phyloP scores from a whole-genome alignment of 2,329 filamentous ascomycete species.

The Ambrosiella beaveri region DNA sequence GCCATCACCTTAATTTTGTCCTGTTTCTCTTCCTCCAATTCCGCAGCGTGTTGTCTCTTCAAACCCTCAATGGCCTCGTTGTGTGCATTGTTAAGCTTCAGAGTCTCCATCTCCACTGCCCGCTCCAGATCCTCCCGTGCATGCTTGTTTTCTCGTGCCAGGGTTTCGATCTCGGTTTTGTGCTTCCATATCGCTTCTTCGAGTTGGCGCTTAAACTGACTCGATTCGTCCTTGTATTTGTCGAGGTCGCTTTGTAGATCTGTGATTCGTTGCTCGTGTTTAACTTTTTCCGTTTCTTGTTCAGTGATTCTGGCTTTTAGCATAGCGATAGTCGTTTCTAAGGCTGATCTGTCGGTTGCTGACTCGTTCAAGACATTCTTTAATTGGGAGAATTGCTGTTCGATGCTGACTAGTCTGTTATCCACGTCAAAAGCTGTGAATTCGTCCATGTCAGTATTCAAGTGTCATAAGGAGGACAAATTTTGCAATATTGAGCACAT shows the following conservation, averaged over 20 bases:
- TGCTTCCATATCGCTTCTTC: conserved; percentile 23
- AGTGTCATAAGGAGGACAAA: too few species aligned
- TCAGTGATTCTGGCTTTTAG: conserved; percentile 50
- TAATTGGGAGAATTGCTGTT: conserved; percentile 53
- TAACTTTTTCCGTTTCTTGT: conserved; percentile 31
- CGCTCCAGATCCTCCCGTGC: conserved; percentile 37
- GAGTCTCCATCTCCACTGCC: conserved; percentile 35
- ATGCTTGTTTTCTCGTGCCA: conserved; percentile 34
- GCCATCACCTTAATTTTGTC: conserved; percentile 44
- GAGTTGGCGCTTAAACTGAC: conserved; percentile 28
- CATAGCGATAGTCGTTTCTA: conserved; percentile 57
- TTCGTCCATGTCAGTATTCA: conserved; percentile 47
- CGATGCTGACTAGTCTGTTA: conserved; percentile 57
- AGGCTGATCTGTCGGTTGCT: conserved; percentile 45
- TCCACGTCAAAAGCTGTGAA: conserved; percentile 66
- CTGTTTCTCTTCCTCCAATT: conserved; percentile 47
- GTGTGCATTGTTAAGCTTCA: conserved; percentile 42
- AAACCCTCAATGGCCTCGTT: conserved; percentile 50
- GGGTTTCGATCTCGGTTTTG: conserved; percentile 37
- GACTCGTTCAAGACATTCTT: conserved; percentile 56
- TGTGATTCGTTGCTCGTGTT: conserved; percentile 35
- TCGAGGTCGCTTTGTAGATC: conserved; percentile 37
- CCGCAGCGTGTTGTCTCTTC: conserved; percentile 42
- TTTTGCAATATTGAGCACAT: too few species aligned
- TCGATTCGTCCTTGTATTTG: conserved; percentile 31